Base-by-base conservation (phyloP, 768 basidiomycete species). In the Galerina sulciceps region DNA sequence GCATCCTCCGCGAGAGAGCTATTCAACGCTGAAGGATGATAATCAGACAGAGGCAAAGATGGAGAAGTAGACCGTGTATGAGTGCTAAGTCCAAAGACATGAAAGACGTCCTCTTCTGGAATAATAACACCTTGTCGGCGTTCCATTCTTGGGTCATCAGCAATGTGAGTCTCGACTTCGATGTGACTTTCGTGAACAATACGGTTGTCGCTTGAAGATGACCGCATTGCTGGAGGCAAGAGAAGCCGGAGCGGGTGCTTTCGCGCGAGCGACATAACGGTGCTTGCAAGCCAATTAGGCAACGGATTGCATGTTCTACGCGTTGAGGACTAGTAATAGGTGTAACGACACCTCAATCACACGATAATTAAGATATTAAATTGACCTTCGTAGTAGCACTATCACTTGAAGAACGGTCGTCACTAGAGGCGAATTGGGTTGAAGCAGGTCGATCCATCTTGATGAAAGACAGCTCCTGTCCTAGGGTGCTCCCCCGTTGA, bases 241-340 rank as follows among this genome's bases (percentile, higher is more conserved):
- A 85, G 74, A 9, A 75, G 63, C 10, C 82, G 78, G 9, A 85
- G 66, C 35, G 84, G 84, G 65, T 86, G 80, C 34, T 74, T 70
- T 14, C 72, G 62, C 11, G 76, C 67, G 17, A 89, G 73, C 20
- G 75, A 75, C 45, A 73, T 75, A 50, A 90, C 80, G 4, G 86
- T 85, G 38, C 73, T 67, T 22, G 75, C 74, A 13, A 89, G 78
- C 88, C 88, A 90, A 22, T 68, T 64, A 3, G 88, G 88, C 20
- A 88, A 71, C 4, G 74, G 62, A 41, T 72, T 71, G 41, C 56
- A 58, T 57, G 57, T 45, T 48, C 53, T 62, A 57, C 66, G 68
- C n/a, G 68, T 64, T 31, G 58, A 48, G 31, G 60, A 51, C 51
- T 59, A 60, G 45, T 22, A 43, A 15, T 34, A 57, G 36, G n/a